Percentiles rank a stretch among this genome's conserved stretches.
These are phyloP conservation scores for Aspergillus sp. DNA, from an alignment of 2,329 filamentous ascomycete species.

Conservation along the genomic window DNA sequence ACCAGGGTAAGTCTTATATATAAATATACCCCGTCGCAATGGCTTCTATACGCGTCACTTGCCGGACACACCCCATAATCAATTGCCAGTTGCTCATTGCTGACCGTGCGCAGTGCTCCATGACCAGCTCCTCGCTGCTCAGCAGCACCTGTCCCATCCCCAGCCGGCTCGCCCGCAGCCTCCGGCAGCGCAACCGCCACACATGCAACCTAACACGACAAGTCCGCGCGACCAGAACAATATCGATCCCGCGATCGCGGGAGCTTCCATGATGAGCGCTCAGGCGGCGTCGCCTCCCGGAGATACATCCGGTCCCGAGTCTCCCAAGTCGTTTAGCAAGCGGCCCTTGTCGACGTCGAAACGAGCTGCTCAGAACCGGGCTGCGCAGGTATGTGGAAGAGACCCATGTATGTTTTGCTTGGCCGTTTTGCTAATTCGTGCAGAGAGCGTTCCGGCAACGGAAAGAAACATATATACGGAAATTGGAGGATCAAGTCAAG, in stretches of 20 bases:
- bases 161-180: constrained; percentile 33
- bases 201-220: constrained; percentile 32
- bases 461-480: constrained; percentile 97
- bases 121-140: constrained; percentile 52
- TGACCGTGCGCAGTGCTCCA: constrained; percentile 44
- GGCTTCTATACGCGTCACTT: too few species aligned
- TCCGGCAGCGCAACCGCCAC: constrained; percentile 34
- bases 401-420: not conserved
- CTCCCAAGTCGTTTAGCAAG: constrained; percentile 65
- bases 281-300: constrained; percentile 25
- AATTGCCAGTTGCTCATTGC: too few species aligned
- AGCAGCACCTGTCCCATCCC: constrained; percentile 39
- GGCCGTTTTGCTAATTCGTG: constrained; percentile 8
- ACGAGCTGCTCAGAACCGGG: constrained; percentile 90
- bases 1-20: constrained; percentile 35
- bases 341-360: constrained; percentile 91
- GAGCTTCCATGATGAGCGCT: constrained; percentile 41
- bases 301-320: constrained; percentile 36
- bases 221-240: constrained; percentile 45
- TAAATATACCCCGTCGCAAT: too few species aligned
- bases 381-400: constrained; percentile 68
- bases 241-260: constrained; percentile 52
- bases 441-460: constrained; percentile 94
- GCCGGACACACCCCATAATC: too few species aligned
- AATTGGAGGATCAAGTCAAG: constrained; percentile 86